phyloP scores from a whole-genome alignment of 805 yeast genomes.

The Suhomyces sp. region DNA sequence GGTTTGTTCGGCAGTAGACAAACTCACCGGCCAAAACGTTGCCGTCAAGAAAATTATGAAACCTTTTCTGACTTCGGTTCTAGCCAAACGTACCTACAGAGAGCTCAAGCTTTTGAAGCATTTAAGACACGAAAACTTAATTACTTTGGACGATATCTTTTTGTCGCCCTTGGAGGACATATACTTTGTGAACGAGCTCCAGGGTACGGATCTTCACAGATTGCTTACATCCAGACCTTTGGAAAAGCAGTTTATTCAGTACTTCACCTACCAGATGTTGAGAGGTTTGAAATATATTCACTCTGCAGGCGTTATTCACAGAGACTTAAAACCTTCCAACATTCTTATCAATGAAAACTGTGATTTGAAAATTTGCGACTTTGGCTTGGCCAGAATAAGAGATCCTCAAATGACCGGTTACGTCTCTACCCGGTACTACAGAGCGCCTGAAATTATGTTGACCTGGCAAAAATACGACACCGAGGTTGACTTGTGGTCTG shows the following conservation, averaged over 20 bases:
- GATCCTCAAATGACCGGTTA: slow-evolving; percentile 99
- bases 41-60: slow-evolving; percentile 98
- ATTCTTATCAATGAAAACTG: slow-evolving; percentile 86
- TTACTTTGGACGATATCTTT: slow-evolving; percentile 89
- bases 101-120: slow-evolving; percentile 92
- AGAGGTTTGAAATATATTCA: slow-evolving; percentile 89
- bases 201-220: slow-evolving; percentile 94
- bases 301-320: slow-evolving; percentile 87
- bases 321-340: slow-evolving; percentile 84
- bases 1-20: slow-evolving; percentile 94
- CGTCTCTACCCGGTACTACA: slow-evolving; percentile 90
- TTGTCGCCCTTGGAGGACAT: slow-evolving; percentile 94
- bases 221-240: slow-evolving; percentile 88
- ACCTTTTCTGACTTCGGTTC: slow-evolving; percentile 90
- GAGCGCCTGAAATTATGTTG: slow-evolving; percentile 98
- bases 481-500: slow-evolving; percentile 97
- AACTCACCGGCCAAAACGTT: slow-evolving; percentile 84
- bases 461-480: slow-evolving; percentile 98
- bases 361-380: slow-evolving; percentile 87
- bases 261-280: slow-evolving; percentile 90
- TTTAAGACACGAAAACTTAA: slow-evolving; percentile 89
- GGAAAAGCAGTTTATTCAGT: slow-evolving; percentile 94
- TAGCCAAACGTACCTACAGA: slow-evolving; percentile 95
- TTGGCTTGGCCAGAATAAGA: slow-evolving; percentile 94
- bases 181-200: slow-evolving; percentile 91